Base-by-base conservation (phyloP, 495 filamentous ascomycete species). In the Chaetomium fimeti region DNA sequence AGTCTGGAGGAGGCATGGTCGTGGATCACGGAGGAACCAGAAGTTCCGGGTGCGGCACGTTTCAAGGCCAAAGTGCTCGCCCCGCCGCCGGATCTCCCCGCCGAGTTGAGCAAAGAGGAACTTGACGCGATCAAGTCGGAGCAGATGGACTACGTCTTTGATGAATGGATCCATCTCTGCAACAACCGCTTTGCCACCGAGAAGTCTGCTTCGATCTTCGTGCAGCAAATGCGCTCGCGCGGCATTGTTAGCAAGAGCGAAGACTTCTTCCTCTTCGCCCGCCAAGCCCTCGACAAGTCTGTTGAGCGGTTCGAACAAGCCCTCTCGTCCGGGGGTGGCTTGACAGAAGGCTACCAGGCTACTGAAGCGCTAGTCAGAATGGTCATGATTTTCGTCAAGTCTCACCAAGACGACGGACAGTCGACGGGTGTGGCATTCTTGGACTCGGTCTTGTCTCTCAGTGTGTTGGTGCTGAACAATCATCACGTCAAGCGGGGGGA, bases 111-210 rank as follows among this genome's bases (percentile, higher is more conserved):
- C 15, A 63, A 66, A 38, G 68, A 70, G 13, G 70, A 71, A 48
- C 55, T 67, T 32, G 61, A 29, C 15, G 40, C 60, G 1, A 73
- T 75, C 24, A 87, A 86, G 69, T 84, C 85, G 51, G 89, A 93
- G 58, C 93, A 96, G 68, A 85, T 97, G 77, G 89, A 95, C 69
- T 98, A 98, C 71, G 83, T 96, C 48, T 96, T 99, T 72, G 90
- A 88, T 12, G 94, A 98, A 73, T 99, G 94, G 94, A 83, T 92
- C 61, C 85, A 88, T 45, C 83, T 98, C 18, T 92, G 86, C 79
- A 86, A 89, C 74, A 88, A 90, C 55, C 81, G 84, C 12, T 83
- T 85, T 65, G 85, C 87, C 0, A 85, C 85, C 13, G 89, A 92
- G 32, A 91, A 89, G 69, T 83, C 88, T 0, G 81, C 85, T 58